Evolutionary conservation across 345 rosid species (phyloP), one percentile per base, ranked within the genome.

Genomic region (Pugionium cornutum): DNA sequence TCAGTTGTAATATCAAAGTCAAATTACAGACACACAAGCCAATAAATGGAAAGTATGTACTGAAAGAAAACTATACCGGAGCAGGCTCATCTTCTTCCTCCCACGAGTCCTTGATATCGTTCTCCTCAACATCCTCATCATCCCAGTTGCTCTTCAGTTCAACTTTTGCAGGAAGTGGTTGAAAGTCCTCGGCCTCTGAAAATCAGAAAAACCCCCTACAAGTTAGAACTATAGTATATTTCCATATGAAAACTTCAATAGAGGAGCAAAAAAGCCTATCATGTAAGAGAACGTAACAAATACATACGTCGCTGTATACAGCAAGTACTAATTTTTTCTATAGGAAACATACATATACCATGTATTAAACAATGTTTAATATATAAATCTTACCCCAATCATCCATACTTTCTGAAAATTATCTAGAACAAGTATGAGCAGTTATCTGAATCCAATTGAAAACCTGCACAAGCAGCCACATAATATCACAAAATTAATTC

Each of bases 91-190:
- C 98, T 6, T 92, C 98, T 72, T 88, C 96, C 74, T 92, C 98
- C 98, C 97, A 92, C 4, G 98, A 92, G 52, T 92, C 98, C 73
- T 89, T 92, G 70, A 92, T 79, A 75, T 83, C 96, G 68, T 75
- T 59, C 10, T 88, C 97, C 66, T 92, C 97, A 51, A 78, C 80
- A 68, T 92, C 97, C 75, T 92, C 98, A 66, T 89, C 98, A 64
- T 92, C 94, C 98, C 98, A 92, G 3, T 69, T 73, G 41, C 64
- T 85, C 80, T 75, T 78, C 47, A 80, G 73, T 34, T 52, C 82
- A 49, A 64, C 82, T 81, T 89, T 86, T 4, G 61, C 28, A 64
- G 48, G 42, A 6, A 87, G 48, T 52, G 94, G 72, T 72, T 82
- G 85, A 77, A 83, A 67, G 48, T 78, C 76, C 37, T 81, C 97